These are phyloP conservation scores for Aspergillus clavatus DNA, from an alignment of 2,329 filamentous ascomycete genomes.

Conservation along the genomic window DNA sequence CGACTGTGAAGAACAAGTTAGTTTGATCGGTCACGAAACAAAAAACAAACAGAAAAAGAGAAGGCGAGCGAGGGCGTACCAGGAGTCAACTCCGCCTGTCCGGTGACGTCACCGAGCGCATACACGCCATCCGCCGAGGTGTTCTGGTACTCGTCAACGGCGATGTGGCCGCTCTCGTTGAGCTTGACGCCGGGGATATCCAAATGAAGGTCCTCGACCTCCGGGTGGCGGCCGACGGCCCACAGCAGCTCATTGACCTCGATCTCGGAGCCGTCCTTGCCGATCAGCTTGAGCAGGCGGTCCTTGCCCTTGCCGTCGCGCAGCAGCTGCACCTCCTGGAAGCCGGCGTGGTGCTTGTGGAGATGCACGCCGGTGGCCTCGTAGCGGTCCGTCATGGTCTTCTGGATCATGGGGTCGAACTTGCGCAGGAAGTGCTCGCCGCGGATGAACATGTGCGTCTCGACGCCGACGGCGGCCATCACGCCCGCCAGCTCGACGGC, in stretches of 20 bases:
- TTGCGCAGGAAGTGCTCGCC: constrained; percentile 46
- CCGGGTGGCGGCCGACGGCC: constrained; percentile 47
- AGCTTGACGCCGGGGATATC: constrained; percentile 41
- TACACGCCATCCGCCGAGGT: constrained; percentile 46
- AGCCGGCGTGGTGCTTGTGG: constrained; percentile 43
- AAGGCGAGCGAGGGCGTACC: constrained; percentile 27
- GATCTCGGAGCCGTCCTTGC: constrained; percentile 40
- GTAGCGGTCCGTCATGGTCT: constrained; percentile 49
- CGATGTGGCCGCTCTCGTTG: constrained; percentile 37
- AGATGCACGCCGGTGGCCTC: constrained; percentile 46
- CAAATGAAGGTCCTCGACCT: constrained; percentile 41
- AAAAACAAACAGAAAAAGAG: not conserved
- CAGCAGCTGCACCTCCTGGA: constrained; percentile 46
- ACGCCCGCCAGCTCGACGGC: constrained; percentile 50
- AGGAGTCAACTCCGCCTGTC: constrained; percentile 48
- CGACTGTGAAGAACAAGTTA: constrained; percentile 31
- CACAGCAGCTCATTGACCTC: constrained; percentile 49
- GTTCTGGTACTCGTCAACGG: constrained; percentile 50
- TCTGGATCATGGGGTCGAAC: constrained; percentile 51
- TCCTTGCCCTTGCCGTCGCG: constrained; percentile 44
- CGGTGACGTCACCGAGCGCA: constrained; percentile 49
- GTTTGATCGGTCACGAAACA: not conserved
- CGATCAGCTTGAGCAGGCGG: constrained; percentile 44
- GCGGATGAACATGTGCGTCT: constrained; percentile 50
- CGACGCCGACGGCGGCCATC: constrained; percentile 46